Evolutionary conservation across 257 asterid genomes (phyloP).

Genomic region (Misopates orontium): DNA sequence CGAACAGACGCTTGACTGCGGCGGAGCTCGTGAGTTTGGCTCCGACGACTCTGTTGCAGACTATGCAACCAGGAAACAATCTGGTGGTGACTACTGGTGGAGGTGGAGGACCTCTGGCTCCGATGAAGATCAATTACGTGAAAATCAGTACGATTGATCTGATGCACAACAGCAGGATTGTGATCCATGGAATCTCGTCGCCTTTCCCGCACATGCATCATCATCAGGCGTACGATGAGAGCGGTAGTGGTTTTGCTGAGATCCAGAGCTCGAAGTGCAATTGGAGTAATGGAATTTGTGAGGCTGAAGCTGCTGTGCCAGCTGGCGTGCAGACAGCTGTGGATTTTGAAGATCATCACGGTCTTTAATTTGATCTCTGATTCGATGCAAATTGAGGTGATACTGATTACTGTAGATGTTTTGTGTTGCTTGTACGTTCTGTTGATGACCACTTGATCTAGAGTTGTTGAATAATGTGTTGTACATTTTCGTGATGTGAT

Average conservation of each 20-base stretch:
- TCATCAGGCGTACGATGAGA: slow-evolving; percentile 27
- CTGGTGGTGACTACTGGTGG: slow-evolving; percentile 63
- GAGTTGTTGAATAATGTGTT: slow-evolving; percentile 23
- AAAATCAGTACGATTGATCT: slow-evolving; percentile 51
- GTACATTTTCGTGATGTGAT: not conserved
- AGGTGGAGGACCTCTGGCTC: slow-evolving; percentile 57
- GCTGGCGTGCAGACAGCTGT: slow-evolving; percentile 40
- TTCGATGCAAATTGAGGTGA: not conserved
- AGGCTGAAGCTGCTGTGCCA: slow-evolving; percentile 47
- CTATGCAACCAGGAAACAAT: slow-evolving; percentile 53
- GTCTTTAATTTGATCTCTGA: slow-evolving; percentile 34
- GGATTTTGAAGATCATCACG: slow-evolving; percentile 40
- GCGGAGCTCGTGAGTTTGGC: slow-evolving; percentile 59
- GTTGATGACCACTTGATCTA: not conserved
- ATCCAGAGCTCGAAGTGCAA: slow-evolving; percentile 41
- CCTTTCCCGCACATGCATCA: slow-evolving; percentile 63
- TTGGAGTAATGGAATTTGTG: slow-evolving; percentile 52
- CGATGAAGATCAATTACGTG: slow-evolving; percentile 63
- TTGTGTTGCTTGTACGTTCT: slow-evolving; percentile 4
- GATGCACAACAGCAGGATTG: slow-evolving; percentile 64
- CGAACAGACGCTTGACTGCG: slow-evolving; percentile 55
- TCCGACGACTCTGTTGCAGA: slow-evolving; percentile 44
- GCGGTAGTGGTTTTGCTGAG: slow-evolving; percentile 27
- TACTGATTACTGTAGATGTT: slow-evolving; percentile 12
- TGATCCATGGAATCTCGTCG: slow-evolving; percentile 55